Base-by-base conservation (phyloP, 208 protist species). In the Trypanosoma rangeli region DNA sequence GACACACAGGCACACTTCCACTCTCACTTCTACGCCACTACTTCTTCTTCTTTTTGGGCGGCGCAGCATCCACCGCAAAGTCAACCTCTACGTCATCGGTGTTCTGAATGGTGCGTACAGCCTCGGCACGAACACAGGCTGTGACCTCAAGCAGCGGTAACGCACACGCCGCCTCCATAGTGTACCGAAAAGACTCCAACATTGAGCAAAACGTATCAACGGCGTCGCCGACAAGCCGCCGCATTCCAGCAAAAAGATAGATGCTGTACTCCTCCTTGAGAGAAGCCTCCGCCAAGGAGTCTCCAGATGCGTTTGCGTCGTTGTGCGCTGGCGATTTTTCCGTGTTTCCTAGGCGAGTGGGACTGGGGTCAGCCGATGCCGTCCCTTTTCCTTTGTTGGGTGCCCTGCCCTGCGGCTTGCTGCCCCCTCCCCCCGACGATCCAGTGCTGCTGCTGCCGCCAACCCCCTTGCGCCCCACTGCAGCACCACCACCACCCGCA, bases 101-200 rank as follows among this genome's bases (percentile, higher is more conserved):
- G 24, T 12, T 61, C 70, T 95, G 90, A 44, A 95, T 85, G 20
- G 42, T 55, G 16, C 49, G 44, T 31, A 93, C 29, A 52, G 90
- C 85, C 13, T 80, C 69, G 56, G 66, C 63, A 0, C 90, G 90
- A 35, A 37, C 44, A 48, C 57, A 54, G 42, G 73, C 52, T 60
- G 87, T 82, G 12, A 81, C 77, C 5, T 78, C 80, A 8, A 95
- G 62, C n/a, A 92, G 82, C 0, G 83, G 82, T 8, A 90, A 67
- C 39, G 77, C 64, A 59, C 81, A 89, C 35, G 76, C 81, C 42
- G 76, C 75, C 53, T 92, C 81, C 24, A 92, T 69, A 0, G 68
- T 74, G 26, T 73, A 50, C 56, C 44, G 66, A 52, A 54, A 88
- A 82, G 5, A 53, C 20, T 76, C 71, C 18, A 46, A 61, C 18